Evolutionary conservation across 768 basidiomycete species (phyloP), one percentile per base, ranked within the genome.

Genomic region (Mycena sanguinolenta): DNA sequence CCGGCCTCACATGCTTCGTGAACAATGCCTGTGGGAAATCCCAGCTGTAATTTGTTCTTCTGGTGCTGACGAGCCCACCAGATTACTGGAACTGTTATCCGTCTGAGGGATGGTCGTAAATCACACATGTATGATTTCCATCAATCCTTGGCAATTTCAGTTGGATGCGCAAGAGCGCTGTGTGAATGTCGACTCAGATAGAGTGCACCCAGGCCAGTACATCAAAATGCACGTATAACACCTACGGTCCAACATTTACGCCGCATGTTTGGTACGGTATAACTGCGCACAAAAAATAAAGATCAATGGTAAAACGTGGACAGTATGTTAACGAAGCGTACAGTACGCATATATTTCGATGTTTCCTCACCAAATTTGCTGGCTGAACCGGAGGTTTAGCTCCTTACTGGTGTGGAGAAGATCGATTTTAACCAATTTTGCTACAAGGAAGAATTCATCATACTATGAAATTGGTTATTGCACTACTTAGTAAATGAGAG

Each of bases 31-130:
- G 57, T 58, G 57, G 57, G 57, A 58, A 58, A 58, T 58, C n/a
- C 36, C 57, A 23, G 57, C 39, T 58, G 36, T 14, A 36, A 58
- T 58, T 58, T 58, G 36, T 38, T 58, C 57, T 58, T 58, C 34
- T 58, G 57, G 57, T 58, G 36, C 57, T 58, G 36, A 58, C 57
- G 39, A 58, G 57, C 57, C 57, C n/a, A 36, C 57, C 57, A 58
- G 57, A 38, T 39, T 58, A 58, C 57, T 58, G 57, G 57, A 38
- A 36, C n/a, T 58, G 57, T 39, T 39, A n/a, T 34, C 49, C 49
- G n/a, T 36, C 36, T 58, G 55, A 58, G 36, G 38, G 57, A 38
- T 39, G n/a, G 57, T 25, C 14, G 57, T 58, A 58, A 58, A 58
- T 58, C 25, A 25, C 57, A 58, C 57, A 58, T 58, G 57, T 58